Evolutionary conservation across 2,329 filamentous ascomycete genomes (phyloP).

Genomic region (Pestalotiopsis sp.): DNA sequence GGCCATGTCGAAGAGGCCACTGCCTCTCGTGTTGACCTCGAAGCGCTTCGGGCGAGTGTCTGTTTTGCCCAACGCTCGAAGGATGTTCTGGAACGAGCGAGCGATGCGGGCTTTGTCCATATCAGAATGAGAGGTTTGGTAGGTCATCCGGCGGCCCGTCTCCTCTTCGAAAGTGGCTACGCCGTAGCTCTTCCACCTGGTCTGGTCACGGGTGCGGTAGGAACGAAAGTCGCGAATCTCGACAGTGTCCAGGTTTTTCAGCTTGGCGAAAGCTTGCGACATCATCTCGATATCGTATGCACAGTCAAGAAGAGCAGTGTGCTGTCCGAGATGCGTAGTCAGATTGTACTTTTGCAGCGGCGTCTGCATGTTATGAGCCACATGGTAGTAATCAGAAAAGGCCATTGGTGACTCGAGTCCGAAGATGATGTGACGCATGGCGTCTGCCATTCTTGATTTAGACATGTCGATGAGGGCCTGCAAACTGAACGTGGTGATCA

Average conservation of each 20-base stretch:
- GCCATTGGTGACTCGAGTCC: slow-evolving; percentile 35
- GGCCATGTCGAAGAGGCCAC: slow-evolving; percentile 38
- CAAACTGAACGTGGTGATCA: slow-evolving; percentile 58
- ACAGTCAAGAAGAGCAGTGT: slow-evolving; percentile 37
- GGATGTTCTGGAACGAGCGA: slow-evolving; percentile 40
- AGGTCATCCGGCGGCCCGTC: slow-evolving; percentile 29
- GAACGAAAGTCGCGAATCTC: slow-evolving; percentile 63
- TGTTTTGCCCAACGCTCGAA: slow-evolving; percentile 44
- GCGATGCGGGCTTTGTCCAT: slow-evolving; percentile 23
- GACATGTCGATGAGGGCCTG: slow-evolving; percentile 48
- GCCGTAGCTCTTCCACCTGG: slow-evolving; percentile 59
- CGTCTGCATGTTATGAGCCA: slow-evolving; percentile 16
- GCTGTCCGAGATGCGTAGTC: slow-evolving; percentile 26
- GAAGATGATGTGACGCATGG: slow-evolving; percentile 51
- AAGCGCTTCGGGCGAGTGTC: slow-evolving; percentile 40
- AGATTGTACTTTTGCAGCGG: slow-evolving; percentile 25
- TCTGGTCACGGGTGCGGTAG: slow-evolving; percentile 47
- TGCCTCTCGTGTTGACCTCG: slow-evolving; percentile 46
- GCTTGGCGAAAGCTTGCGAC: slow-evolving; percentile 53
- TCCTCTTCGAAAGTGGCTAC: slow-evolving; percentile 37
- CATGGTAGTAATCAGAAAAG: neutral
- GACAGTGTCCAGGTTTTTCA: slow-evolving; percentile 56
- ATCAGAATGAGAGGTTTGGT: neutral
- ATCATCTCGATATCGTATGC: slow-evolving; percentile 57
- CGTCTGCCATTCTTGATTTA: slow-evolving; percentile 38